phyloP scores from a whole-genome alignment of 2,329 filamentous ascomycete genomes.

The Trichoderma atrobrunneum region DNA sequence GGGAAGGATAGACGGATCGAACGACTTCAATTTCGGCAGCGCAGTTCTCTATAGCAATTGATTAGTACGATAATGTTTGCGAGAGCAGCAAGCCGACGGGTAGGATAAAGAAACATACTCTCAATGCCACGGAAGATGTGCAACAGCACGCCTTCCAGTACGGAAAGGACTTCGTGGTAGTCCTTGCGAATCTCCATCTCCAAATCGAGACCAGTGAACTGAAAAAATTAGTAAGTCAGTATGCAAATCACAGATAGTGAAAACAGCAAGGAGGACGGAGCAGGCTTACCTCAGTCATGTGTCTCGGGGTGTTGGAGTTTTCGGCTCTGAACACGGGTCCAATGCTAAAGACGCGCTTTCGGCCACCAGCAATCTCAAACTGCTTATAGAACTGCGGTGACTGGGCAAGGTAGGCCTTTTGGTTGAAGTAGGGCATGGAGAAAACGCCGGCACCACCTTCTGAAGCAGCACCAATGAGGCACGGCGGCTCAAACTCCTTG shows the following conservation, averaged over 20 bases:
- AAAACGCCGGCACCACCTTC: conserved; percentile 95
- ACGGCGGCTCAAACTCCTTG: conserved; percentile 83
- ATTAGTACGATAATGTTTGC: background rate
- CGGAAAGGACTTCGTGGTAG: conserved; percentile 71
- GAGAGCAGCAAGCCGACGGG: background rate
- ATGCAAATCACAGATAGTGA: background rate
- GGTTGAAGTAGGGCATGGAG: conserved; percentile 82
- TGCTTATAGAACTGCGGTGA: conserved; percentile 88
- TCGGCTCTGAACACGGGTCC: conserved; percentile 84
- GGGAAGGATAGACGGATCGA: conserved; percentile 71
- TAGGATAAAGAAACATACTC: conserved; percentile 27
- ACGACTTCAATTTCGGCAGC: conserved; percentile 70
- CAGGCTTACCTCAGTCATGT: conserved; percentile 68
- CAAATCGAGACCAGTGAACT: conserved; percentile 83
- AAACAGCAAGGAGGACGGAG: background rate
- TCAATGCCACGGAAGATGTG: conserved; percentile 67
- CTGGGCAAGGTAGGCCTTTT: conserved; percentile 75
- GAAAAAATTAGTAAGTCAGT: background rate
- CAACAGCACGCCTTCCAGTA: conserved; percentile 72
- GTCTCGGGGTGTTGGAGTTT: conserved; percentile 77
- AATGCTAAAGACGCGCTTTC: conserved; percentile 75
- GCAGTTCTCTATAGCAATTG: conserved; percentile 49
- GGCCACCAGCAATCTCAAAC: conserved; percentile 74
- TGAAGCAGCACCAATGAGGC: conserved; percentile 82
- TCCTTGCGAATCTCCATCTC: conserved; percentile 83